Evolutionary conservation across 2,329 filamentous ascomycete species (phyloP).

Genomic region (Trichoderma sp.): DNA sequence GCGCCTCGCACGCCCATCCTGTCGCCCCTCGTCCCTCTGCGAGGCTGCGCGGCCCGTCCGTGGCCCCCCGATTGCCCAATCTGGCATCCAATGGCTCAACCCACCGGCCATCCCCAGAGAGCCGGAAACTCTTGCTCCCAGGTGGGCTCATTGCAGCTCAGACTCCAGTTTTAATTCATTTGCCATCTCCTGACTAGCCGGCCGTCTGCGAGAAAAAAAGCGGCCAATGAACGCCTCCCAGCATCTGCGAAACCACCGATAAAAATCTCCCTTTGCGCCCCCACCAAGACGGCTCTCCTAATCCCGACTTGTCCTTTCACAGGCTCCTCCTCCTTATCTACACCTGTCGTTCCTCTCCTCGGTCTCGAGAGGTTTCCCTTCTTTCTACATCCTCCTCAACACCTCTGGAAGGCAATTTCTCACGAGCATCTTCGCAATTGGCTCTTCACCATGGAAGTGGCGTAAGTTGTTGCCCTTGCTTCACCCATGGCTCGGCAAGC

Average conservation of each 20-base stretch:
- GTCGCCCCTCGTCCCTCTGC: not conserved
- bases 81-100: not conserved
- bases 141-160: slow-evolving; percentile 25
- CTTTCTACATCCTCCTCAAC: not conserved
- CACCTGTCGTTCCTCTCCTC: slow-evolving; percentile 11
- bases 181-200: slow-evolving; percentile 31
- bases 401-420: not conserved
- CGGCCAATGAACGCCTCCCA: slow-evolving; percentile 25
- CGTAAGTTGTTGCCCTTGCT: slow-evolving; percentile 34
- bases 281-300: slow-evolving; percentile 23
- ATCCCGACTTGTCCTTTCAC: slow-evolving; percentile 9
- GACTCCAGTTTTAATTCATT: not conserved
- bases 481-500: not conserved
- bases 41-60: slow-evolving; percentile 18
- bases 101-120: slow-evolving; percentile 13
- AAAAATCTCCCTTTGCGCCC: slow-evolving; percentile 31
- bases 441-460: slow-evolving; percentile 41
- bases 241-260: slow-evolving; percentile 17
- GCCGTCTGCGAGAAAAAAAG: not conserved
- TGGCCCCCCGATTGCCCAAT: slow-evolving; percentile 13
- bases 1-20: not conserved
- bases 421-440: slow-evolving; percentile 14
- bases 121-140: slow-evolving; percentile 20
- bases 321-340: slow-evolving; percentile 28
- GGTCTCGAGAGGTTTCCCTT: not conserved